Base-by-base conservation (phyloP, 2,329 filamentous ascomycete species). In the Ophiobolus disseminans region DNA sequence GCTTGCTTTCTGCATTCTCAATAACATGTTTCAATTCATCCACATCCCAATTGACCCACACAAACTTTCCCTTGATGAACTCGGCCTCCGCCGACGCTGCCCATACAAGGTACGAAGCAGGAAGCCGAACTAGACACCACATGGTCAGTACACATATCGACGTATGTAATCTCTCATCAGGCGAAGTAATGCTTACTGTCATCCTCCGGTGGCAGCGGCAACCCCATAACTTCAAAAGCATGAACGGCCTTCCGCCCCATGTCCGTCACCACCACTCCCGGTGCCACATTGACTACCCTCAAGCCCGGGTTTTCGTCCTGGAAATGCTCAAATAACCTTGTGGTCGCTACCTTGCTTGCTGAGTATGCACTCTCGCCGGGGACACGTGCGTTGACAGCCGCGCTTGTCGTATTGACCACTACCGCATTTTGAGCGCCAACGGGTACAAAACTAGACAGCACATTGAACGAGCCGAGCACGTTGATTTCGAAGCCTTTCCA, bases 221-320 rank as follows among this genome's bases (percentile, higher is more conserved):
- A 35, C 23, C 49, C 43, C 6, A 41, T 34, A 13, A 20, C 34
- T n/a, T n/a, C n/a, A n/a, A n/a, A n/a, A 17, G 20, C 45, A 37
- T 22, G 16, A 14, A 17, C 32, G 9, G 40, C 49, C 14, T 31
- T 30, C 40, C 41, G 45, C 53, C 59, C 62, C 53, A 74, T 68
- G 2, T 70, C 72, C 0, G 70, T 77, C 4, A 55, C 58, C 5
- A 76, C 56, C 2, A 75, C 56, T 2, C 76, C 75, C 2, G 76
- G 75, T 2, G 76, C 74, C 4, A 76, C 0, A 63, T n/a, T n/a
- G n/a, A n/a, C n/a, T n/a, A n/a, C n/a, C n/a, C n/a, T n/a, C n/a
- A n/a, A n/a, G n/a, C n/a, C 53, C 0, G 73, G 73, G 23, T 77
- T 71, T 51, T 76, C 73, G 2, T 48, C 59, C 5, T 62, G 57